Base-by-base conservation (phyloP, 495 filamentous ascomycete species). In the Xylaria telfairii region DNA sequence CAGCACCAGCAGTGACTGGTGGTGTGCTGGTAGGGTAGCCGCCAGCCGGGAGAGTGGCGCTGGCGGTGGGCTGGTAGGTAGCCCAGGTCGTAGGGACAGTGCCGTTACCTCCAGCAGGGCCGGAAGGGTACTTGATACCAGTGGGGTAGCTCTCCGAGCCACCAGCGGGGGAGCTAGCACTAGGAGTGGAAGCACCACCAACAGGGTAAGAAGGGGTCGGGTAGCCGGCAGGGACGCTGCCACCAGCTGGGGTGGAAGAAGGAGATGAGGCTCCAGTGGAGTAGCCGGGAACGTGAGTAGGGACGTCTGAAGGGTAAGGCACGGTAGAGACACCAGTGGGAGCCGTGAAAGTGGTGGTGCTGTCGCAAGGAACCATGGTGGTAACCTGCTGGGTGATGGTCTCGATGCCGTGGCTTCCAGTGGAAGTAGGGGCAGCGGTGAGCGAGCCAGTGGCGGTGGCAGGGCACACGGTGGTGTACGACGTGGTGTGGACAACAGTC, bases 401-500 rank as follows among this genome's bases (percentile, higher is more conserved):
- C 54, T 72, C 65, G 51, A 73, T 67, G 44, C 64, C 37, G 49
- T 75, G 60, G 57, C 70, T 70, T 41, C 67, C 68, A 53, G 68
- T 76, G 37, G 68, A 62, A 17, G 78, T 76, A 12, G 71, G 71
- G 57, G 62, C 76, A 44, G 73, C 69, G 60, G 72, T 72, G 60
- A 72, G 72, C 28, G 73, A 49, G 0, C 5, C 68, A 37, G 78
- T 80, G 69, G 72, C 71, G n/a, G 73, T 76, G 26, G 71, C 78
- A 49, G 78, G 76, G 73, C 76, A 80, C 32, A 80, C 74, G 17
- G 76, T 80, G n/a, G 75, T 77, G 72, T 73, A 76, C 32, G 72
- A 65, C 39, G 75, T 75, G 46, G 72, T 74, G 67, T 76, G 67
- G 39, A 75, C 54, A 19, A 80, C 21, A 46, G 78, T 80, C 4